Conservation (phyloP, 495 filamentous ascomycete species). For the Penicillium cinerascens region DNA sequence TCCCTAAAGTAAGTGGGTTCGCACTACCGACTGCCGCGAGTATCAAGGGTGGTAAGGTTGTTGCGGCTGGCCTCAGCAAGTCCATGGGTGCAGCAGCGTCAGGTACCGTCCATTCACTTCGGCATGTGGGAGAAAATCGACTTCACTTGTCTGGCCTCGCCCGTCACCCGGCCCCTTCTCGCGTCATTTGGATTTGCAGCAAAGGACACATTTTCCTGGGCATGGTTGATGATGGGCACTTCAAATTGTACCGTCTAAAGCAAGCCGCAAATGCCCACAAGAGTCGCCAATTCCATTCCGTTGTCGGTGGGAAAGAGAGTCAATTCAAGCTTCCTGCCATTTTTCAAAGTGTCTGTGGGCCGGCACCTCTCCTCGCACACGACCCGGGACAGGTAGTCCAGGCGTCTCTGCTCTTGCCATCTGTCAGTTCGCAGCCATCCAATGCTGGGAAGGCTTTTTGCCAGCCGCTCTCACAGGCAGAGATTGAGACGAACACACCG, state of each 20-base stretch:
- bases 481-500: constrained; percentile 88
- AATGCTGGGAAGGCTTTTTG: constrained; percentile 30
- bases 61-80: constrained; percentile 78
- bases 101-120: constrained; percentile 71
- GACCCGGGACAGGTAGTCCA: constrained; percentile 27
- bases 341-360: constrained; percentile 35
- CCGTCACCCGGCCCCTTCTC: constrained; percentile 37
- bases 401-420: constrained; percentile 36
- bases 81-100: constrained; percentile 79
- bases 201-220: constrained; percentile 38
- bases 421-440: constrained; percentile 28
- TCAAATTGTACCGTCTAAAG: constrained; percentile 66
- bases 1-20: constrained; percentile 43
- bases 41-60: constrained; percentile 68
- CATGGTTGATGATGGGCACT: constrained; percentile 37
- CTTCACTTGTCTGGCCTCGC: constrained; percentile 64
- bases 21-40: constrained; percentile 63
- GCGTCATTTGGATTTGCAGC: constrained; percentile 39
- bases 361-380: constrained; percentile 30
- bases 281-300: constrained; percentile 46
- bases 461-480: constrained; percentile 70
- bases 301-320: constrained; percentile 54
- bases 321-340: constrained; percentile 61
- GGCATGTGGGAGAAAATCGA: constrained; percentile 80
- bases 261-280: constrained; percentile 39